These are phyloP conservation scores for Penicillium sp. DNA, from an alignment of 2,329 filamentous ascomycete genomes.

Conservation along the genomic window DNA sequence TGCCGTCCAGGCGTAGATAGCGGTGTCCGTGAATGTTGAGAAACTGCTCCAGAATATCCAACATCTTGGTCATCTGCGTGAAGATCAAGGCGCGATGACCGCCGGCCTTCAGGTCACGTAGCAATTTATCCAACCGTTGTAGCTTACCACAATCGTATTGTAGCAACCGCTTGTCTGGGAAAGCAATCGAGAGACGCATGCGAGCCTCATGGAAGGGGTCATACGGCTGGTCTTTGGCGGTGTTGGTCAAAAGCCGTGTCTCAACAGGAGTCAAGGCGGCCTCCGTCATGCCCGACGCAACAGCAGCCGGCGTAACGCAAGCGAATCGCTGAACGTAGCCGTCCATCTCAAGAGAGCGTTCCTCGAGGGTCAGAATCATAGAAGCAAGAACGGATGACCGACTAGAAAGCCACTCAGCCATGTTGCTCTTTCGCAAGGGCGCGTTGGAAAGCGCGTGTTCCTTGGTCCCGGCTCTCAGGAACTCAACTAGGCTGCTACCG, in stretches of 20 bases:
- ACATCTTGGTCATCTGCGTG: constrained; percentile 98
- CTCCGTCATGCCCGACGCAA: constrained; percentile 73
- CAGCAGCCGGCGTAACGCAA: constrained; percentile 85
- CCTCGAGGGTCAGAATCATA: constrained; percentile 72
- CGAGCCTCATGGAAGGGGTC: constrained; percentile 94
- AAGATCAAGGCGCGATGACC: constrained; percentile 96
- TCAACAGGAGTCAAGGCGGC: constrained; percentile 66
- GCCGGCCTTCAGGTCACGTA: constrained; percentile 82
- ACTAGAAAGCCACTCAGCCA: constrained; percentile 74
- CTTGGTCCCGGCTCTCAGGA: constrained; percentile 66
- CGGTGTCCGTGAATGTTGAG: constrained; percentile 97
- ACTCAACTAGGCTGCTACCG: constrained; percentile 74
- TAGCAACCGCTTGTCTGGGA: constrained; percentile 91
- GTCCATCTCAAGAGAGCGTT: constrained; percentile 72
- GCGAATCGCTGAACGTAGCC: constrained; percentile 82
- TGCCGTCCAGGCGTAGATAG: constrained; percentile 93
- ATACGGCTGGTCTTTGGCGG: constrained; percentile 55
- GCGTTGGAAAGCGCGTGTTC: constrained; percentile 61
- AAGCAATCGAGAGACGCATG: constrained; percentile 90
- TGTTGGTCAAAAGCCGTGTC: constrained; percentile 46
- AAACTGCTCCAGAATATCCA: constrained; percentile 96
- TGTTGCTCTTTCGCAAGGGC: constrained; percentile 61
- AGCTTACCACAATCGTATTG: constrained; percentile 98
- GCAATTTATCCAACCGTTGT: constrained; percentile 80
- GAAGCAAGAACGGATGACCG: constrained; percentile 56